Conservation (phyloP, 768 basidiomycete species). For the Tulasnella sp. region DNA sequence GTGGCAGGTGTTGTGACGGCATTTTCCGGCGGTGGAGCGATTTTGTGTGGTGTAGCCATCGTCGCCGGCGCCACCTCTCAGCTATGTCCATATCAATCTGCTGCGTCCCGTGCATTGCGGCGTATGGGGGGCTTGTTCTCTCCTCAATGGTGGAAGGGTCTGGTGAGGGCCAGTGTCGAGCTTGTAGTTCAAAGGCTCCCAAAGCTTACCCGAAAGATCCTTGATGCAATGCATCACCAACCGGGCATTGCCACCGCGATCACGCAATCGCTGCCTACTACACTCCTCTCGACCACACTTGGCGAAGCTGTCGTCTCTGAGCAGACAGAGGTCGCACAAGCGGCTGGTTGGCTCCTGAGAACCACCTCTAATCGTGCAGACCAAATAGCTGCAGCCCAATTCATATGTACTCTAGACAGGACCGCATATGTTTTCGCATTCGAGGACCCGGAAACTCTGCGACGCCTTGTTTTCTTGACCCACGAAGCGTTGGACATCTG, state of each 20-base stretch:
- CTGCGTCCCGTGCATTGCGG: not conserved
- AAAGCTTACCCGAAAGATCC: too few relatives aligned
- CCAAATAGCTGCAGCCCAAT: not conserved
- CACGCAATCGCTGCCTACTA: too few relatives aligned
- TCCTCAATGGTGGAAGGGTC: too few relatives aligned
- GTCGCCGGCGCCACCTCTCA: not conserved
- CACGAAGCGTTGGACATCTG: not conserved
- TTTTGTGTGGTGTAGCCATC: not conserved
- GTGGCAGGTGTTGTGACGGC: conserved; percentile 2
- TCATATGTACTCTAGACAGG: not conserved
- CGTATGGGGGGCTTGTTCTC: not conserved
- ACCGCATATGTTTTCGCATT: not conserved
- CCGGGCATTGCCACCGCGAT: too few relatives aligned
- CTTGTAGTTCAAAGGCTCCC: too few relatives aligned
- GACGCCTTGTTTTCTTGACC: not conserved
- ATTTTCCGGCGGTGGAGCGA: not conserved
- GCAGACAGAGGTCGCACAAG: not conserved
- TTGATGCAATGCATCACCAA: too few relatives aligned
- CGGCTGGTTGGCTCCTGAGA: not conserved
- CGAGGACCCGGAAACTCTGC: not conserved
- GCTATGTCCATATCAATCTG: not conserved
- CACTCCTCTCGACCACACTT: too few relatives aligned
- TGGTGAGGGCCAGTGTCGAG: too few relatives aligned
- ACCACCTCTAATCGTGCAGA: not conserved
- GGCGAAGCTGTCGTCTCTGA: too few relatives aligned